phyloP scores from a whole-genome alignment of 1,284 basidiomycete species.

The Irpex lacteus region DNA sequence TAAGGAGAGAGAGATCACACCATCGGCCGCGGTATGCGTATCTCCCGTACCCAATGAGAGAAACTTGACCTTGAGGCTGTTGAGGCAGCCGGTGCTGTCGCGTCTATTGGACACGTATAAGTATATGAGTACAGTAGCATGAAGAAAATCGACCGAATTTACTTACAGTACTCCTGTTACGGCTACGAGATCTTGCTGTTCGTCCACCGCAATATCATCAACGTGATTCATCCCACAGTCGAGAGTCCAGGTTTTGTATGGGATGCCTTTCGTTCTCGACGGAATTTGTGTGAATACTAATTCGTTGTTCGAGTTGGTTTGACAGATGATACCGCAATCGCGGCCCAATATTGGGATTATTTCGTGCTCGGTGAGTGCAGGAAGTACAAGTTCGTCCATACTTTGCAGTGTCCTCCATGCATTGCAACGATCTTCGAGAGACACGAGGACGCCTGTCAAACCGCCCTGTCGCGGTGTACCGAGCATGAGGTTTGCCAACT shows the following conservation, averaged over 20 bases:
- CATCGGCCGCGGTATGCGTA: too few relatives aligned
- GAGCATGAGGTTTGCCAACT: background rate
- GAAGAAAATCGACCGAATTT: background rate
- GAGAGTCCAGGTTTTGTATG: background rate
- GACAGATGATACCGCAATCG: background rate
- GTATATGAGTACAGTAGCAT: background rate
- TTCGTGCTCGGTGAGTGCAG: background rate
- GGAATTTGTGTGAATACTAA: background rate
- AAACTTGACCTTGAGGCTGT: too few relatives aligned
- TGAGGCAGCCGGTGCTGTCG: background rate
- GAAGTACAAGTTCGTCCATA: background rate
- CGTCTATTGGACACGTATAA: background rate
- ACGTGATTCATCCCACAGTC: background rate
- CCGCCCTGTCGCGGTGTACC: background rate
- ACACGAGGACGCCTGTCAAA: background rate
- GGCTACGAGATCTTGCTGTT: background rate
- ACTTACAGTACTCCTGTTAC: background rate
- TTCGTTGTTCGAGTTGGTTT: background rate
- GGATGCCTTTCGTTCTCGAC: background rate
- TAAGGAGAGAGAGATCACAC: too few relatives aligned
- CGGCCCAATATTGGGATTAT: background rate
- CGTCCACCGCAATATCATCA: background rate
- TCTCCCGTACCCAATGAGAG: too few relatives aligned
- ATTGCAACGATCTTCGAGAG: background rate
- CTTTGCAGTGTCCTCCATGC: background rate